A percentile compares a stretch with the other conserved stretches of the same genome.
phyloP scores from a whole-genome alignment of 2,329 filamentous ascomycete genomes.

The Cordyceps tenuipes region DNA sequence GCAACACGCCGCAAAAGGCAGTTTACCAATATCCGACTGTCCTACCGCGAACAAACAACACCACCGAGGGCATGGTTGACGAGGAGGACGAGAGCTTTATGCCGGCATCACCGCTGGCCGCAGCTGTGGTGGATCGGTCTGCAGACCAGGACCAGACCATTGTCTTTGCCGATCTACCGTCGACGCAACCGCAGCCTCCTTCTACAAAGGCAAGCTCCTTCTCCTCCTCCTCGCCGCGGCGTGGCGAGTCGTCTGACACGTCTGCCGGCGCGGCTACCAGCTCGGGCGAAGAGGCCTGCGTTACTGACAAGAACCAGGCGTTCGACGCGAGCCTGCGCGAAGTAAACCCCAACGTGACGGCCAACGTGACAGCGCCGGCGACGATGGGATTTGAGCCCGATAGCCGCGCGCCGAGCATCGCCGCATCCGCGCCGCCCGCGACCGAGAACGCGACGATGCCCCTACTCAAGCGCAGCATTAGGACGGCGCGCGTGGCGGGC shows the following conservation, averaged over 20 bases:
- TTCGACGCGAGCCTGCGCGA: conserved; percentile 44
- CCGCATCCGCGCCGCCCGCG: conserved; percentile 27
- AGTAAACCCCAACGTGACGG: conserved; percentile 43
- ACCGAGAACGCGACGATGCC: conserved; percentile 35
- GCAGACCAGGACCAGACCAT: conserved; percentile 29
- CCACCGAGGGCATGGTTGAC: conserved; percentile 35
- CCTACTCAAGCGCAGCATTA: conserved; percentile 37
- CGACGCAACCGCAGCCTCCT: not conserved
- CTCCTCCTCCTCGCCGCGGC: conserved; percentile 11
- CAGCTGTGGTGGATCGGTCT: conserved; percentile 17
- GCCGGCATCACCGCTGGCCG: conserved; percentile 14
- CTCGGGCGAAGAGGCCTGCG: conserved; percentile 16
- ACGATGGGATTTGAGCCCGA: conserved; percentile 31
- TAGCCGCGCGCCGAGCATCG: conserved; percentile 24
- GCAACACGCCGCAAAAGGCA: conserved; percentile 73
- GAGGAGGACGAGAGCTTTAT: conserved; percentile 1
- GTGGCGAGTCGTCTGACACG: conserved; percentile 14
- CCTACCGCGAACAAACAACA: conserved; percentile 63
- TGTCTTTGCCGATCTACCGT: conserved; percentile 33
- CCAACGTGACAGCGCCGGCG: conserved; percentile 29
- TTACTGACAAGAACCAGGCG: conserved; percentile 22
- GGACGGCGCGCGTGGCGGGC: conserved; percentile 21
- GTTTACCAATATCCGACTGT: conserved; percentile 73
- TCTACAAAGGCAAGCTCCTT: conserved; percentile 9
- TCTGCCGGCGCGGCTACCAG: conserved; percentile 5